A percentile compares a stretch with the other conserved stretches of the same genome.
Conservation (phyloP, 2,329 filamentous ascomycete genomes). For the Tothia fuscella region DNA sequence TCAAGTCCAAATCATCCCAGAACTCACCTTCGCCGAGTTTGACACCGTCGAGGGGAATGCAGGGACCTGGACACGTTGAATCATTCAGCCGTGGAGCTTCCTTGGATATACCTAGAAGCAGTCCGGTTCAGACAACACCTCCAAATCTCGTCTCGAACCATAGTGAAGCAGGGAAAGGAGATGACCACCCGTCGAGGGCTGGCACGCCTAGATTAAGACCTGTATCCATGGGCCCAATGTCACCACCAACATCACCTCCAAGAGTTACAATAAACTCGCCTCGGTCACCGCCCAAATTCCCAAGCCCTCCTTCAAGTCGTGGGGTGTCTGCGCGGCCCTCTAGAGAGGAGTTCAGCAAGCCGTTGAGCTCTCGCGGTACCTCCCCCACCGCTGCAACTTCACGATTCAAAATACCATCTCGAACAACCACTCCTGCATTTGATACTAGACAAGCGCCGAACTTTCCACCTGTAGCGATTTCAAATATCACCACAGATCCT, state of each 20-base stretch:
- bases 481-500: slow-evolving; percentile 16
- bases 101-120: slow-evolving; percentile 28
- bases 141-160: slow-evolving; percentile 22
- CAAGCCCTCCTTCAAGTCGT: neutral
- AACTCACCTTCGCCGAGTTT: neutral
- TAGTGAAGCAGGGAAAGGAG: slow-evolving; percentile 23
- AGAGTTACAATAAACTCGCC: slow-evolving; percentile 59
- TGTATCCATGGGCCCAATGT: slow-evolving; percentile 37
- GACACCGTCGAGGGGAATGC: slow-evolving; percentile 14
- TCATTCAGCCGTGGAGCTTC: slow-evolving; percentile 20
- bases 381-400: slow-evolving; percentile 16
- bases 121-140: slow-evolving; percentile 10
- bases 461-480: slow-evolving; percentile 15
- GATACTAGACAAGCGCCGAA: slow-evolving; percentile 28
- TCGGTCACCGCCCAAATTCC: slow-evolving; percentile 49
- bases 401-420: slow-evolving; percentile 27
- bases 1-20: slow-evolving; percentile 8
- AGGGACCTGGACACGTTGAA: slow-evolving; percentile 3
- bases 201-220: slow-evolving; percentile 29
- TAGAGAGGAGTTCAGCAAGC: slow-evolving; percentile 6
- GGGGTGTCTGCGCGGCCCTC: slow-evolving; percentile 10
- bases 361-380: slow-evolving; percentile 15
- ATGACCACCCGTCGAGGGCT: slow-evolving; percentile 24
- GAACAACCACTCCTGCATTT: slow-evolving; percentile 28
- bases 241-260: slow-evolving; percentile 44